Evolutionary conservation across 2,329 filamentous ascomycete genomes (phyloP), one percentile per base, ranked within the genome.

Genomic region (Tolypocladium album): DNA sequence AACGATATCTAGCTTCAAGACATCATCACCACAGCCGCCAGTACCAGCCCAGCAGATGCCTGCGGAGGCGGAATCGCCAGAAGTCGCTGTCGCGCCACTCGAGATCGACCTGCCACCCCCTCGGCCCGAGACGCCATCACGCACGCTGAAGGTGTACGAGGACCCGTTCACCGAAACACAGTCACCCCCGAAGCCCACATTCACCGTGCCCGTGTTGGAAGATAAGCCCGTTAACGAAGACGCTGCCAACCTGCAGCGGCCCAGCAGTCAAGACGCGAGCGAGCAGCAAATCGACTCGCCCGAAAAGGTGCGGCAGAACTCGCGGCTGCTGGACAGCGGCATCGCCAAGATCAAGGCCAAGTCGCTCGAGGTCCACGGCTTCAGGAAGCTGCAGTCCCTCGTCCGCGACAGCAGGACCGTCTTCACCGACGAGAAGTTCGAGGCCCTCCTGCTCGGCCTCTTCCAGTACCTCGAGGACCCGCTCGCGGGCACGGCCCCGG

Each of bases 331-430:
- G 6, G 83, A 87, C 39, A 92, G 88, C 66, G 89, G 88, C 57
- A 89, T 92, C 65, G 78, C 85, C 58, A 88, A 89, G 64, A 87
- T 92, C 65, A 85, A 85, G 65, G 80, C 83, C 38, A 84, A 85
- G 66, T 84, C 84, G 1, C 81, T 93, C n/a, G 89, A 92, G 68
- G 88, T 89, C 4, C 88, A 92, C 68, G 89, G 89, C 60, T 91
- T 92, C 78, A 84, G 89, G 58, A 89, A 89, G 67, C 78, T 92
- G 56, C 89, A 92, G 71, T 86, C 86, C 45, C 81, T 92, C 64
- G 81, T 91, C 61, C 86, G 88, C 64, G 86, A 88, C 61, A 83
- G 80, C 68, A 82, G 81, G 66, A 80, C 85, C 17, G 78, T 84
- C 24, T 85, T 89, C 68, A 79, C 81, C 1, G 83, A 87, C 61